These are phyloP conservation scores for Bimuria novae-zelandiae DNA, from an alignment of 2,329 filamentous ascomycete species.

Conservation along the genomic window DNA sequence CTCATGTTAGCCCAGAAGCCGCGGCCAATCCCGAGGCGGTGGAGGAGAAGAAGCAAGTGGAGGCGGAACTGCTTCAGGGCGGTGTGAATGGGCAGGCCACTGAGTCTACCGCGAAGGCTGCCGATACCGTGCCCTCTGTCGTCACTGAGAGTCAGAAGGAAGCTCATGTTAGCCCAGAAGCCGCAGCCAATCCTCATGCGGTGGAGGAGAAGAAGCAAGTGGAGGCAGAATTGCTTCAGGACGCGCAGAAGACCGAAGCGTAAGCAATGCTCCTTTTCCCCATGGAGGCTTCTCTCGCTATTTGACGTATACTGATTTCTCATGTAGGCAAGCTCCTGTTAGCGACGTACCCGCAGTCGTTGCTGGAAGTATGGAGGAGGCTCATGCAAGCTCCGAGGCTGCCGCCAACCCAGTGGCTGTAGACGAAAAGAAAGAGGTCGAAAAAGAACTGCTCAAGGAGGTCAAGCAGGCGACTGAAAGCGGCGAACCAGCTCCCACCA, in stretches of 20 bases:
- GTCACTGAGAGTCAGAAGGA: conserved; percentile 74
- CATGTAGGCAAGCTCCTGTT: conserved; percentile 45
- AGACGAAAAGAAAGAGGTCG: conserved; percentile 69
- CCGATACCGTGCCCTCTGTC: conserved; percentile 44
- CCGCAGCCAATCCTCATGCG: conserved; percentile 65
- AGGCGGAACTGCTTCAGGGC: not conserved
- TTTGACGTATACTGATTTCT: no score
- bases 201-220: conserved; percentile 69
- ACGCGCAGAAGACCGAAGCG: conserved; percentile 17
- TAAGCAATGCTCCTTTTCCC: no score
- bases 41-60: conserved; percentile 66
- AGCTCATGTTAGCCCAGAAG: conserved; percentile 66
- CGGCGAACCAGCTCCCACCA: conserved; percentile 52
- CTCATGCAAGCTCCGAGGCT: conserved; percentile 66
- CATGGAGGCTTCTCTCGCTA: no score
- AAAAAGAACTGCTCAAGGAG: conserved; percentile 73
- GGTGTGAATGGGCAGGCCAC: not conserved
- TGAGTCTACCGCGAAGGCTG: no score
- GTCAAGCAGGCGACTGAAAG: conserved; percentile 51
- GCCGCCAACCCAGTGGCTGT: conserved; percentile 68
- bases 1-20: conserved; percentile 66
- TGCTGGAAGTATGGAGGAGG: conserved; percentile 71
- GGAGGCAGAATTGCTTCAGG: not conserved
- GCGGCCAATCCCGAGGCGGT: conserved; percentile 68
- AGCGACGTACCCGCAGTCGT: conserved; percentile 61